Conservation (phyloP, 2,329 filamentous ascomycete genomes). For the Ceratocystis destructans region DNA sequence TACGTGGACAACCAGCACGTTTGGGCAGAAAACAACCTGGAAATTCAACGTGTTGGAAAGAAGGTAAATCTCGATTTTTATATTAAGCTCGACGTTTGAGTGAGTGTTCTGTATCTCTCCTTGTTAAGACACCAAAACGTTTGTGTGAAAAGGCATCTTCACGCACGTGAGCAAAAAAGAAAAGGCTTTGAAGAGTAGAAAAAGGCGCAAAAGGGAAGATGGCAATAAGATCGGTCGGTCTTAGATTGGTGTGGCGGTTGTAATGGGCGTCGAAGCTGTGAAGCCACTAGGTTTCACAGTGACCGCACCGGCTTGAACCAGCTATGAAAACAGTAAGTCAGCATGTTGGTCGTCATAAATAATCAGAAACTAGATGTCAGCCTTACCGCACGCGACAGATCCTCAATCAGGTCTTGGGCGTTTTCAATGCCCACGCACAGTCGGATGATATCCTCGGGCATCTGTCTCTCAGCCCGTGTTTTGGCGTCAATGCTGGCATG, state of each 20-base stretch:
- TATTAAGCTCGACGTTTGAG: conserved; percentile 13
- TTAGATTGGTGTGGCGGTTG: conserved; percentile 13
- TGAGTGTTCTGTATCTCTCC: conserved; percentile 20
- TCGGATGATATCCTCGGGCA: conserved; percentile 94
- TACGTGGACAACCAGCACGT: too few relatives aligned
- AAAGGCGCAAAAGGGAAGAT: conserved; percentile 10
- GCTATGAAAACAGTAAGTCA: conserved; percentile 34
- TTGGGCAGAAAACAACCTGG: too few relatives aligned
- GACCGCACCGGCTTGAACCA: conserved; percentile 90
- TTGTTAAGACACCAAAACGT: conserved; percentile 18
- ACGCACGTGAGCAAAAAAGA: conserved; percentile 7
- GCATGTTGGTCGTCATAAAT: not conserved
- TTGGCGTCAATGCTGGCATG: conserved; percentile 96
- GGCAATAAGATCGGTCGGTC: not conserved
- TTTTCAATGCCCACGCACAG: conserved; percentile 96
- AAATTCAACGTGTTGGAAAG: not conserved
- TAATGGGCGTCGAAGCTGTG: conserved; percentile 16
- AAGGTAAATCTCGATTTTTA: not conserved
- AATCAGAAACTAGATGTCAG: not conserved
- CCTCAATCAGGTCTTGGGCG: conserved; percentile 78
- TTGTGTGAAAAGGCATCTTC: conserved; percentile 16
- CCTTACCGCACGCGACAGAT: conserved; percentile 79
- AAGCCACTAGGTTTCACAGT: conserved; percentile 44
- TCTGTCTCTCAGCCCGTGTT: conserved; percentile 71
- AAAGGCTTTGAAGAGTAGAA: conserved; percentile 1